These are phyloP conservation scores for Azolla pinnata DNA, from an alignment of 75 land plant species.

Conservation along the genomic window DNA sequence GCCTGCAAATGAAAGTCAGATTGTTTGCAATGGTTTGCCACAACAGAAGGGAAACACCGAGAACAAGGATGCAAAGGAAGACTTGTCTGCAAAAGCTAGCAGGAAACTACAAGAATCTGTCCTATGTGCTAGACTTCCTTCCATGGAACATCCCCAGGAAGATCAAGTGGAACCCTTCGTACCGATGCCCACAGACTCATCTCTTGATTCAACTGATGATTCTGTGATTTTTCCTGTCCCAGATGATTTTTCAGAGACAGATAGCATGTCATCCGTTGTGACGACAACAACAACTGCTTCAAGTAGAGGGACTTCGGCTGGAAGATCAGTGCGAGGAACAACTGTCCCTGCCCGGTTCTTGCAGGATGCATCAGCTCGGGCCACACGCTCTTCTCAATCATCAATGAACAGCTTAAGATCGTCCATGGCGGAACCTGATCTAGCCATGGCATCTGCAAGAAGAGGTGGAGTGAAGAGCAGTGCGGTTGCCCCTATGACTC, in stretches of 20 bases:
- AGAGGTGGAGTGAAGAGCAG: constrained; percentile 10
- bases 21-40: neutral
- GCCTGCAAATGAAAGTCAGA: constrained; percentile 11
- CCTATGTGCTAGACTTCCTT: too few species aligned
- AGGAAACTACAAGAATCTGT: too few species aligned
- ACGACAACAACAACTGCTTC: too few species aligned
- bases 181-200: too few species aligned
- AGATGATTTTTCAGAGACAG: too few species aligned
- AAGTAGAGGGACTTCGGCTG: neutral
- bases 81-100: too few species aligned
- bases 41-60: too few species aligned
- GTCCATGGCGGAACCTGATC: constrained; percentile 26
- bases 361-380: constrained; percentile 21
- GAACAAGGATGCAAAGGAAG: too few species aligned
- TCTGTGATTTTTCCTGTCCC: too few species aligned
- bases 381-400: constrained; percentile 18
- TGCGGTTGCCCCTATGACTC: constrained; percentile 6
- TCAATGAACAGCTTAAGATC: constrained; percentile 15
- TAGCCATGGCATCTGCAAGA: constrained; percentile 5
- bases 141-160: too few species aligned
- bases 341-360: constrained; percentile 31
- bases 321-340: constrained; percentile 24
- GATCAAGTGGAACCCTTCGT: too few species aligned
- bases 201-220: neutral
- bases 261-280: too few species aligned